Base-by-base conservation (phyloP, 2,329 filamentous ascomycete genomes). In the Orbilia quercus region DNA sequence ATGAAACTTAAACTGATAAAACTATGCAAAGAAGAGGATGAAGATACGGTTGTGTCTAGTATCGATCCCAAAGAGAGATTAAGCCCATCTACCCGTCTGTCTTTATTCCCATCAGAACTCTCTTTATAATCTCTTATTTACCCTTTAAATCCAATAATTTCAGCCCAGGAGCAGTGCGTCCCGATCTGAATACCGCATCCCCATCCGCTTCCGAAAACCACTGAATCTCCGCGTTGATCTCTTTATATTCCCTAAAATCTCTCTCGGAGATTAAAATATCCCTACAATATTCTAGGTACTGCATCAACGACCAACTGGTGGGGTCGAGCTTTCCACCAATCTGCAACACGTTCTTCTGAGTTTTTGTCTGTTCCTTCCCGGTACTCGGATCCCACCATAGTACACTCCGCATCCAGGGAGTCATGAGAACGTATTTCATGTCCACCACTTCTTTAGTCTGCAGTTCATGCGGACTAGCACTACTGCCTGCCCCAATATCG, bases 221-320 rank as follows among this genome's bases (percentile, higher is more conserved):
- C n/a, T 20, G 14, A n/a, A 55, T 9, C 7, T 42, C 34, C 4
- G 36, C 14, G 1, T 34, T 55, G 3, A 55, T 40, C 16, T 12
- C 11, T 18, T 20, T 12, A 7, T 7, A 38, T 18, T 22, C n/a
- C 3, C 18, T 18, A 14, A 55, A 18, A 28, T 16, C 28, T 16
- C 34, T 7, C 7, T 55, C 14, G 16, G n/a, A 2, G 2, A 55
- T 38, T 16, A 42, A 28, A 14, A 55, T 5, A 14, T 55, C 51
- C 18, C 34, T 36, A 23, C 34, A 55, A 20, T 38, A 55, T 16
- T 55, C 51, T 16, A 55, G 12, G 16, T 38, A 55, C 14, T 20
- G 16, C 11, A 16, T n/a, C 7, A 55, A 16, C 12, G 51, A 38
- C 34, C 31, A 38, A 40, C 42, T 18, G 2, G 16, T 20, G 5